Evolutionary conservation across 352 stramenopile genomes (phyloP), one percentile per base, ranked within the genome.

Genomic region (Pseudoperonospora humuli): DNA sequence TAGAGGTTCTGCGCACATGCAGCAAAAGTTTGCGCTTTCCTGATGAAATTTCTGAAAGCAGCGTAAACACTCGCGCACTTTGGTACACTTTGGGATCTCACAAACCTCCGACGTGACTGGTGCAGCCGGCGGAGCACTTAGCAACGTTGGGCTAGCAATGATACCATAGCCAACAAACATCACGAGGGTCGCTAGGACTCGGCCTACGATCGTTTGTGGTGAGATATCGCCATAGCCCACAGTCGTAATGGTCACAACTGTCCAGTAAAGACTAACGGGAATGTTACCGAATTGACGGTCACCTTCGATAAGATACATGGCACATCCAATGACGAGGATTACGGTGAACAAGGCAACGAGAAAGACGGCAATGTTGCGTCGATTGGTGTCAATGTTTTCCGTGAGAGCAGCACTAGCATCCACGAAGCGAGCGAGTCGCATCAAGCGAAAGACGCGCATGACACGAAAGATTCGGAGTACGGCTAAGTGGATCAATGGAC

Each of bases 141-240:
- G 54, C 37, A 93, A 59, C n/a, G 90, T 57, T 40, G 81, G 81
- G 28, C 81, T 90, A 20, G 81, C 81, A 50, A 93, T 90, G 40
- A 93, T 72, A 1, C 81, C 81, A 60, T 93, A 93, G 48, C 80
- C 80, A 9, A 76, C 65, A 50, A 93, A 89, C 81, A 93, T 93
- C 37, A 93, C 81, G 37, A 90, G 25, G 1, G 78, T 89, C 21
- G 80, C 78, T 3, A 94, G 50, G 50, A 94, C 72, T 11, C 83
- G 80, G 3, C 82, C 82, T 7, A 84, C 53, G 21, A 92, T 75
- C 0, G 82, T 89, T 40, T 88, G 61, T 13, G 82, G 82, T 1
- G 78, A 78, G 29, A 94, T 92, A 34, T 94, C 82, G 13, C 82
- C 82, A 41, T 91, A 92, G 0, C 82, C 82, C 14, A 94, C 82